phyloP scores from a whole-genome alignment of 1,284 basidiomycete genomes.

The Pyrrhoderma lamaoense region DNA sequence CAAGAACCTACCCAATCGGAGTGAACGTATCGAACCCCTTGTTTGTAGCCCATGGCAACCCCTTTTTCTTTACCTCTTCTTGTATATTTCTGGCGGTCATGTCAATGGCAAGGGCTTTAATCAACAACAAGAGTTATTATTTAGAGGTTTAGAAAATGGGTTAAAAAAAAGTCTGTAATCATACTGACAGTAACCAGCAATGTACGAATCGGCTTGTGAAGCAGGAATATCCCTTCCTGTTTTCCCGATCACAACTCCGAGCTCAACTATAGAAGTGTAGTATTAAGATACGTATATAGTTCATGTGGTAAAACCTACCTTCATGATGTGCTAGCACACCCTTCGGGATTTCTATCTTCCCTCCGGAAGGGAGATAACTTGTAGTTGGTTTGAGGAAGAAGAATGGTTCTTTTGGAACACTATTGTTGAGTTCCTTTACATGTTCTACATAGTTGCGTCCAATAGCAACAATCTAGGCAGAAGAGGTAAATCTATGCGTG shows the following conservation, averaged over 20 bases:
- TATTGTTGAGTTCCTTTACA: slow-evolving; percentile 88
- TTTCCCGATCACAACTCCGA: slow-evolving; percentile 93
- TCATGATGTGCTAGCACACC: slow-evolving; percentile 88
- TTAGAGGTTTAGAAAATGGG: slow-evolving; percentile 1
- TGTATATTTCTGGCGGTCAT: slow-evolving; percentile 96
- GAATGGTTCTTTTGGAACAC: slow-evolving; percentile 90
- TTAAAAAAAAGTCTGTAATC: neutral
- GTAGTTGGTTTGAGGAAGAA: slow-evolving; percentile 98
- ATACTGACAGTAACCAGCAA: slow-evolving; percentile 84
- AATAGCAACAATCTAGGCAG: slow-evolving; percentile 76
- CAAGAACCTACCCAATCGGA: slow-evolving; percentile 56
- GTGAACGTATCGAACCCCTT: slow-evolving; percentile 91
- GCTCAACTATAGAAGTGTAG: slow-evolving; percentile 65
- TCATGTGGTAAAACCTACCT: slow-evolving; percentile 41
- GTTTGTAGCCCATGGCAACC: slow-evolving; percentile 90
- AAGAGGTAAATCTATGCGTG: neutral
- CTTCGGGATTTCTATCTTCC: slow-evolving; percentile 78
- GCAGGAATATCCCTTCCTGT: slow-evolving; percentile 74
- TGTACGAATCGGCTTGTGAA: slow-evolving; percentile 64
- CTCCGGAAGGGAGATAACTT: slow-evolving; percentile 75
- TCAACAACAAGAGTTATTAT: slow-evolving; percentile 15
- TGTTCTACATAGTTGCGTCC: slow-evolving; percentile 83
- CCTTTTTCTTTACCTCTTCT: slow-evolving; percentile 86
- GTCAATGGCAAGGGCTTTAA: slow-evolving; percentile 82
- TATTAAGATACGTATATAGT: slow-evolving; percentile 1